Conservation (phyloP, 331 rosid species). For the Rhamnella rubrinervis region DNA sequence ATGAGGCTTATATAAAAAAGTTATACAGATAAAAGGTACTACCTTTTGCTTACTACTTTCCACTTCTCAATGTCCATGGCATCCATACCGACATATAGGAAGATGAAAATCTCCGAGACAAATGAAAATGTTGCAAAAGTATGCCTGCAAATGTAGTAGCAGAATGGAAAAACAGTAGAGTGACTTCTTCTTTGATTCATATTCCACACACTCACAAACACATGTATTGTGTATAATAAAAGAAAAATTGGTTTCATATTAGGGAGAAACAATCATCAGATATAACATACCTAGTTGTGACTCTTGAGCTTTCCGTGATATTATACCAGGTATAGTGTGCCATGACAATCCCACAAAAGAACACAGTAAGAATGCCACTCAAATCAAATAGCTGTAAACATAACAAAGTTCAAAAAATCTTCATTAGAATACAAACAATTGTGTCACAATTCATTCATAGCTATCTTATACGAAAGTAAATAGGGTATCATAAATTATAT, state of each 20-base stretch:
- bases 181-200: not conserved
- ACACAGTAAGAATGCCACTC: slow-evolving; percentile 70
- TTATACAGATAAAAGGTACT: not conserved
- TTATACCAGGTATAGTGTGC: slow-evolving; percentile 75
- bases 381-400: slow-evolving; percentile 47
- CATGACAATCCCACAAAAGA: slow-evolving; percentile 77
- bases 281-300: slow-evolving; percentile 56
- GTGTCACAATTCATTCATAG: not conserved
- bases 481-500: slow-evolving; percentile 1
- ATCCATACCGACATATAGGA: slow-evolving; percentile 77
- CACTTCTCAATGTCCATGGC: slow-evolving; percentile 77
- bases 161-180: slow-evolving; percentile 9
- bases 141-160: slow-evolving; percentile 45
- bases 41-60: slow-evolving; percentile 53
- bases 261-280: not conserved
- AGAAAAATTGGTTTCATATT: not conserved
- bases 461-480: slow-evolving; percentile 1
- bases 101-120: slow-evolving; percentile 60
- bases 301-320: slow-evolving; percentile 52
- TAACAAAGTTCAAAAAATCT: slow-evolving; percentile 18
- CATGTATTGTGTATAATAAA: not conserved
- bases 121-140: slow-evolving; percentile 60
- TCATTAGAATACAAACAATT: slow-evolving; percentile 8
- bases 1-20: no score
- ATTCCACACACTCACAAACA: not conserved